Base-by-base conservation (phyloP, 2,329 filamentous ascomycete species). In the Coniochaeta prunicola region DNA sequence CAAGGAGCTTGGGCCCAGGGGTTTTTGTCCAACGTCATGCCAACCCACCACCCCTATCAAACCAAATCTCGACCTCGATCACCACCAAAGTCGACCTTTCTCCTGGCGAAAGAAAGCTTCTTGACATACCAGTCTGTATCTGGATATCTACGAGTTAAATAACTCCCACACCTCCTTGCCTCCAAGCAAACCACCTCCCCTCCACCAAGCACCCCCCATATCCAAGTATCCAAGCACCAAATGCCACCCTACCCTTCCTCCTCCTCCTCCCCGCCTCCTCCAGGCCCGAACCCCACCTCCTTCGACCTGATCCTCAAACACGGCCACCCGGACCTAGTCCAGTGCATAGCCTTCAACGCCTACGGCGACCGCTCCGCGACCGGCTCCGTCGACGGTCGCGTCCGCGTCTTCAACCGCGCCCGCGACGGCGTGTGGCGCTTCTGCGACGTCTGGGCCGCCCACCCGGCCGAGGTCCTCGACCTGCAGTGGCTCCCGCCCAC, bases 401-500 rank as follows among this genome's bases (percentile, higher is more conserved):
- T 97, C 68, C 91, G 92, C 70, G 89, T 97, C 62, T 97, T 93
- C 82, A 91, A 93, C 73, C 83, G 88, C 54, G 88, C 94, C 69
- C 86, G 87, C 64, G 88, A 91, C 66, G 85, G 86, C 45, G 78
- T 84, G 59, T 96, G 92, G 91, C 81, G 84, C 57, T 76, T 94
- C 38, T 89, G 87, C 69, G 93, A 97, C 75, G 91, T 85, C 59
- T 97, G 92, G 91, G 86, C 84, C 54, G 93, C 91, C 19, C 93
- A 97, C 71, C 89, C 91, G 69, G 91, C 91, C 56, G 92, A 97
- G 74, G 89, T 97, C 62, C 80, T 92, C 61, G 91, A 96, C 90
- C 86, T 96, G 58, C 91, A 94, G 80, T 97, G 93, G 92, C 90
- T 96, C 59, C 91, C 92, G 1, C 90, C 92, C 0, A 93, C 90